Base-by-base conservation (phyloP, 2,329 filamentous ascomycete genomes). In the Fusarium brachygibbosum region DNA sequence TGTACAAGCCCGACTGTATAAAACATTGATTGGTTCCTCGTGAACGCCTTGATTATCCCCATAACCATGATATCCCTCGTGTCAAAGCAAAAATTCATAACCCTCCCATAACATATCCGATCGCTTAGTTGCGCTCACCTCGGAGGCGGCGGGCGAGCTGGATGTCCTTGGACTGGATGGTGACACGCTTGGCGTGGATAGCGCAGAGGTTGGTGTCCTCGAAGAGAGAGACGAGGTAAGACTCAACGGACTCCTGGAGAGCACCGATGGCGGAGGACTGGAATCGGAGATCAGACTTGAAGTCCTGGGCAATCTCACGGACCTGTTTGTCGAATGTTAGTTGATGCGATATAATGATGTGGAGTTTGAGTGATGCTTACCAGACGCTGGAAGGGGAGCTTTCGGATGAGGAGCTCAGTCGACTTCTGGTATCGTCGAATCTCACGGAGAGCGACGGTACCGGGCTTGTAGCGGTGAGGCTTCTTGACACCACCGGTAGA, bases 181-280 rank as follows among this genome's bases (percentile, higher is more conserved):
- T 98, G 79, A 98, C 96, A 86, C 96, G 94, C 90, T 98, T 98
- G 84, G 96, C 95, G 85, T 98, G 96, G 83, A 98, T 97, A 79
- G 96, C 95, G 85, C 95, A 98, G 54, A 97, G 86, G 87, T 98
- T 98, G 85, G 95, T 98, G 81, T 98, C 95, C 84, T 98, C 94
- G 77, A 98, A 98, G 72, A 98, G 91, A 44, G 94, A 97, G 83
- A 98, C 94, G 78, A 99, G 92, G 86, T 98, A 98, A 4, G 96
- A 97, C 87, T 99, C 96, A 73, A 97, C 94, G 57, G 96, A 97
- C 88, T 99, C 96, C 86, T 99, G 95, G 40, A 99, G 91, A 72
- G 96, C 96, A 79, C 93, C 93, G 80, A 99, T 98, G 82, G 96
- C 96, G 46, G 95, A 97, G 25, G 93, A 97, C 87, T 99, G 96